Conservation (phyloP, 1,284 basidiomycete genomes). For the Phaffia rhodozyma region DNA sequence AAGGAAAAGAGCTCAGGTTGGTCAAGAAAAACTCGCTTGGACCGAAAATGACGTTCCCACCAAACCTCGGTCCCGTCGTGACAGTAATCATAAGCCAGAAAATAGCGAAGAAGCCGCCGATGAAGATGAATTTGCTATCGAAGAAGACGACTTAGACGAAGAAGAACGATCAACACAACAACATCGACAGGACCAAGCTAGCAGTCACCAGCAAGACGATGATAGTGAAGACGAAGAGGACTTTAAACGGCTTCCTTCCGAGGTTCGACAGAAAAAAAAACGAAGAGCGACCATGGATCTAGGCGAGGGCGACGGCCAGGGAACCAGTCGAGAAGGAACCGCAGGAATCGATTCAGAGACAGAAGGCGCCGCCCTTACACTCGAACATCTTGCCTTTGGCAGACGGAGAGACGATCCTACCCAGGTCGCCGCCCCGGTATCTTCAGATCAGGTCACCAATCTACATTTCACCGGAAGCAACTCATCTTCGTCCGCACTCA, state of each 20-base stretch:
- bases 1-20: background rate
- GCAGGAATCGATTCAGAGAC: conserved; percentile 31
- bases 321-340: background rate
- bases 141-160: background rate
- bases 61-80: background rate
- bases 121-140: background rate
- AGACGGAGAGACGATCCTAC: conserved; percentile 9
- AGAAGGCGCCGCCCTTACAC: conserved; percentile 35
- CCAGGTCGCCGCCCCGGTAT: background rate
- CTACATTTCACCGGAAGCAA: background rate
- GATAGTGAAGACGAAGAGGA: background rate
- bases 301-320: background rate
- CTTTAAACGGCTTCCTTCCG: background rate
- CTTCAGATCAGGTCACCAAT: too few relatives aligned
- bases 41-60: background rate
- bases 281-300: background rate
- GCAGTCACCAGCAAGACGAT: background rate
- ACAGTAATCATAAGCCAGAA: background rate
- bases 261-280: background rate
- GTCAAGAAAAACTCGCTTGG: background rate
- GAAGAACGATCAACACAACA: background rate
- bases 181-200: too few relatives aligned
- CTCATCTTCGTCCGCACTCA: too few relatives aligned
- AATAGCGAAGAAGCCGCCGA: background rate
- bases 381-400: conserved; percentile 25